Conservation (phyloP, 1,284 basidiomycete genomes). For the Ceratorhiza oryzae-sativae region DNA sequence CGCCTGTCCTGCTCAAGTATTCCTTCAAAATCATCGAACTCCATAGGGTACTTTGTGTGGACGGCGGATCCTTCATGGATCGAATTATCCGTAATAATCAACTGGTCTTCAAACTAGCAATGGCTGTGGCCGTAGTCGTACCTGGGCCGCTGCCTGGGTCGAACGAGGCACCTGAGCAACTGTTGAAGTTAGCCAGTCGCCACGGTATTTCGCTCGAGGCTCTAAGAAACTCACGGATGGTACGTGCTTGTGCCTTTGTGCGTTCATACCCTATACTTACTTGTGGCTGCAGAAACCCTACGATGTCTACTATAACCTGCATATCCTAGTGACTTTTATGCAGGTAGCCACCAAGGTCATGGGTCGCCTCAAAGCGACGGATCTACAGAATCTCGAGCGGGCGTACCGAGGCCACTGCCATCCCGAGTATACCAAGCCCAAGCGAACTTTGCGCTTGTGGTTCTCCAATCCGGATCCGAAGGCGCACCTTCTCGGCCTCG, state of each 20-base stretch:
- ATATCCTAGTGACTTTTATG: background rate
- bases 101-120: background rate
- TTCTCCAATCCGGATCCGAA: background rate
- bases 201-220: background rate
- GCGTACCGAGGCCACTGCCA: background rate
- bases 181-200: background rate
- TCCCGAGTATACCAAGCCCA: background rate
- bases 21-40: background rate
- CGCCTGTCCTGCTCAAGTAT: background rate
- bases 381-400: background rate
- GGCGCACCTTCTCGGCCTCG: background rate
- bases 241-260: background rate
- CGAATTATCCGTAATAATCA: background rate
- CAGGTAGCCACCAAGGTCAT: background rate
- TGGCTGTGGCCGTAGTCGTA: background rate
- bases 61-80: background rate
- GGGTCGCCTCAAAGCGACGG: background rate
- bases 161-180: background rate
- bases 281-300: background rate
- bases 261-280: background rate
- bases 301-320: background rate
- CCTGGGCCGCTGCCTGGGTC: background rate
- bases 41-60: background rate
- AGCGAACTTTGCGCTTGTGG: background rate
- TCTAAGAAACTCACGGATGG: background rate